A percentile compares a stretch with the other conserved stretches of the same genome.
Evolutionary conservation across 2,329 filamentous ascomycete genomes (phyloP).

Genomic region (Emmonsia crescens): DNA sequence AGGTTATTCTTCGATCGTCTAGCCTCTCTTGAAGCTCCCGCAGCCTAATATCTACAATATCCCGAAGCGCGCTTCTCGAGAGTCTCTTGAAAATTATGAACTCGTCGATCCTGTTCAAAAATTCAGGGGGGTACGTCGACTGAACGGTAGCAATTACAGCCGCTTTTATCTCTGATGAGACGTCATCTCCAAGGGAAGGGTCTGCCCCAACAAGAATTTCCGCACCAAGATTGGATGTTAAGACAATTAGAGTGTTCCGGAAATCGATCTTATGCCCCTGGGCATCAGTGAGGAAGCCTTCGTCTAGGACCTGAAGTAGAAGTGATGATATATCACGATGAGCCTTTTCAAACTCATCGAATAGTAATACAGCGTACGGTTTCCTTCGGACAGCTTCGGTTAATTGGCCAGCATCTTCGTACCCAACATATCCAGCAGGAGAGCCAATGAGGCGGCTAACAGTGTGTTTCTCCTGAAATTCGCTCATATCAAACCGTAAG

Average conservation of each 20-base stretch:
- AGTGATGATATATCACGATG: slow-evolving; percentile 89
- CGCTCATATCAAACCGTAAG: slow-evolving; percentile 92
- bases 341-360: slow-evolving; percentile 97
- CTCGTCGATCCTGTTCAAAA: slow-evolving; percentile 91
- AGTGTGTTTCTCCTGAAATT: slow-evolving; percentile 96
- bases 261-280: slow-evolving; percentile 97
- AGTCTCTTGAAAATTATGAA: slow-evolving; percentile 94
- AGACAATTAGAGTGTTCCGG: slow-evolving; percentile 88
- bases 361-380: slow-evolving; percentile 86
- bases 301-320: slow-evolving; percentile 86
- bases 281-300: slow-evolving; percentile 88
- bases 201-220: slow-evolving; percentile 76
- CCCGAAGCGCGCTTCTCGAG: slow-evolving; percentile 63
- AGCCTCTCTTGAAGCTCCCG: slow-evolving; percentile 72
- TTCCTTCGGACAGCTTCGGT: slow-evolving; percentile 92
- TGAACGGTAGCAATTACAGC: slow-evolving; percentile 85
- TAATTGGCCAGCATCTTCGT: slow-evolving; percentile 91
- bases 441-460: slow-evolving; percentile 85
- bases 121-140: slow-evolving; percentile 70
- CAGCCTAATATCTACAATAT: slow-evolving; percentile 88
- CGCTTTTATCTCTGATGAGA: slow-evolving; percentile 61
- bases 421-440: slow-evolving; percentile 90
- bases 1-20: slow-evolving; percentile 70
- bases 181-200: slow-evolving; percentile 54
- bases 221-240: slow-evolving; percentile 91